Base-by-base conservation (phyloP, 768 basidiomycete genomes). In the Artomyces pyxidatus region DNA sequence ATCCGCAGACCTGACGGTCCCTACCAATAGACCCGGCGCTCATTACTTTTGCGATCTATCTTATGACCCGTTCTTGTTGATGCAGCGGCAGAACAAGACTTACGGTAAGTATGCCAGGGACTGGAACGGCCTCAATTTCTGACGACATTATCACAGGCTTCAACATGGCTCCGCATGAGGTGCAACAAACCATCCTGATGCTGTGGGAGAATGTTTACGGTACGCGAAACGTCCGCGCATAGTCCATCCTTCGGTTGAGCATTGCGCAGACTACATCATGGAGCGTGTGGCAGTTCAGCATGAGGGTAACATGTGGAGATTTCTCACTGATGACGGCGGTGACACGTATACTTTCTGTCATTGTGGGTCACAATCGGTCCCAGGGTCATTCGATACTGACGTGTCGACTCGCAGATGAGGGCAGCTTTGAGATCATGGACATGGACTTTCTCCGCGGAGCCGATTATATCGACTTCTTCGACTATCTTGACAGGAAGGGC, bases 151-250 rank as follows among this genome's bases (percentile, higher is more conserved):
- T n/a, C n/a, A n/a, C n/a, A 54, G 78, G 74, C 9, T 90, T 86
- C 67, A 85, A 81, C 0, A 72, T 88, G 32, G 79, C 83, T 0
- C 69, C 88, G 51, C 83, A 78, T 59, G 87, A 89, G 59, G 85
- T 80, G 56, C 71, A 76, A 43, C 76, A 77, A 42, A 88, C 87
- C 2, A 85, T 88, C 30, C 76, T 78, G 6, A 81, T 81, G 0
- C 68, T 91, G 0, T 91, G 87, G 87, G 65, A 73, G 3, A 66
- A 75, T 10, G 81, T 83, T 23, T 83, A 78, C 65, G 77, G 84
- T 80, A 45, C 6, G 66, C 7, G 4, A n/a, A n/a, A n/a, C n/a
- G n/a, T n/a, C n/a, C n/a, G n/a, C n/a, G n/a, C n/a, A n/a, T n/a
- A n/a, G n/a, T n/a, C n/a, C n/a, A n/a, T 14, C 23, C 23, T 19